These are phyloP conservation scores for Globisporangium solare DNA, from an alignment of 352 stramenopile species.

Conservation along the genomic window DNA sequence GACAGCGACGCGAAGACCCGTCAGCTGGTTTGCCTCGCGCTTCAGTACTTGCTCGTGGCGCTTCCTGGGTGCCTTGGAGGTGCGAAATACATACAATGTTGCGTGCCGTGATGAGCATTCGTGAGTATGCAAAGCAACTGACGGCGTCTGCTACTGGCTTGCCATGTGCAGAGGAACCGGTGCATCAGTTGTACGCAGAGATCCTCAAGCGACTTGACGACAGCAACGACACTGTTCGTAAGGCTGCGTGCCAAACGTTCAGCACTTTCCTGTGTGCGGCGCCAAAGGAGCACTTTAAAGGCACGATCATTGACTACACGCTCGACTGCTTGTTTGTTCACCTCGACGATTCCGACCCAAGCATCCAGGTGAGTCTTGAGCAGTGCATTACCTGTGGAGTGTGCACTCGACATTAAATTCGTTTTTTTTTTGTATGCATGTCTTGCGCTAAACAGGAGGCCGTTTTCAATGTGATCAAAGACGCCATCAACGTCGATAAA, in stretches of 20 bases:
- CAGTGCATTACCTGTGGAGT: neutral
- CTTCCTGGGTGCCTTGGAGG: constrained; percentile 70
- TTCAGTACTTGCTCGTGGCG: constrained; percentile 87
- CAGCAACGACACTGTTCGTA: constrained; percentile 88
- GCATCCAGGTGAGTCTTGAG: constrained; percentile 62
- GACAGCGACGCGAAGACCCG: constrained; percentile 86
- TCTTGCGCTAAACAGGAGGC: constrained; percentile 31
- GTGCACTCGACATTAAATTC: too few species aligned
- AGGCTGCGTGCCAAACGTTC: constrained; percentile 84
- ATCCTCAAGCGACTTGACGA: constrained; percentile 92
- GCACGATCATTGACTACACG: constrained; percentile 89
- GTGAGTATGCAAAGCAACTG: neutral
- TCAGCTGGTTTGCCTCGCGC: constrained; percentile 81
- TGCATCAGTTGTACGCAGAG: constrained; percentile 89
- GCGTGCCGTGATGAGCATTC: neutral
- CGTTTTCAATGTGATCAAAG: constrained; percentile 66
- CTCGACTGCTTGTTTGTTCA: constrained; percentile 90
- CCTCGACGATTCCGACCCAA: constrained; percentile 83
- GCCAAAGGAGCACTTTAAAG: constrained; percentile 79
- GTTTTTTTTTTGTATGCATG: constrained; percentile 2
- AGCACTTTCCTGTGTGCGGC: constrained; percentile 81
- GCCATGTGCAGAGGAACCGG: constrained; percentile 66
- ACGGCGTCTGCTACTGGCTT: neutral
- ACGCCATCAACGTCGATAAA: constrained; percentile 56
- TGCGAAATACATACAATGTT: constrained; percentile 13